Base-by-base conservation (phyloP, 2,329 filamentous ascomycete genomes). In the Dactylella cylindrospora region DNA sequence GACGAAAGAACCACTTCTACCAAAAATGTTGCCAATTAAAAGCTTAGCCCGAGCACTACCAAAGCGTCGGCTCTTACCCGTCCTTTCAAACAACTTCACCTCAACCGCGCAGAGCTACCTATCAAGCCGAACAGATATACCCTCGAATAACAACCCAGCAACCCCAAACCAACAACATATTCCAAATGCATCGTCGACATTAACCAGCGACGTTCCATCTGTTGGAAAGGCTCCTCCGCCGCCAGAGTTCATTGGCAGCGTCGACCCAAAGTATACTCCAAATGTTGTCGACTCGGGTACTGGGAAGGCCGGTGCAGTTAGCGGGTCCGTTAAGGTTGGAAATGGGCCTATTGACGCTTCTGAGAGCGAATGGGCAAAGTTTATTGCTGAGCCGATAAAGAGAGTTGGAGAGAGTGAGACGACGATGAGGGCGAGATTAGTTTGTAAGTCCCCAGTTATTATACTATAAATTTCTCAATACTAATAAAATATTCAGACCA, bases 381-480 rank as follows among this genome's bases (percentile, higher is more conserved):
- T 97, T 76, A 86, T 83, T 72, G 84, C 97, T 70, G 88, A 95
- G 78, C 93, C 93, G n/a, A 75, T 97, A 67, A 83, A 86, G 64
- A 81, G 93, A 44, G 81, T 80, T 6, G 90, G 90, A 69, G 93
- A 98, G 75, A 87, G 93, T 75, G 76, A 81, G 39, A 79, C 81
- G 68, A 98, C 91, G 28, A 95, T 86, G 83, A 84, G 91, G 68
- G 90, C 93, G 32, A 35, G 59, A 29, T 22, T 64, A 13, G 59
- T 64, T 40, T 64, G 59, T 64, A 64, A n/a, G 55, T 46, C 38
- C 13, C 13, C 28, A 31, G 8, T 9, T 9, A 31, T 8, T 31
- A 8, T 31, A 9, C 13, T 13, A 13, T 13, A 1, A n/a, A 15
- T 35, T 4, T 33, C 7, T 8, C n/a, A n/a, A n/a, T 46, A 8